Conservation (phyloP, 192 early-diverging fungal genomes). For the Backusella sp. region DNA sequence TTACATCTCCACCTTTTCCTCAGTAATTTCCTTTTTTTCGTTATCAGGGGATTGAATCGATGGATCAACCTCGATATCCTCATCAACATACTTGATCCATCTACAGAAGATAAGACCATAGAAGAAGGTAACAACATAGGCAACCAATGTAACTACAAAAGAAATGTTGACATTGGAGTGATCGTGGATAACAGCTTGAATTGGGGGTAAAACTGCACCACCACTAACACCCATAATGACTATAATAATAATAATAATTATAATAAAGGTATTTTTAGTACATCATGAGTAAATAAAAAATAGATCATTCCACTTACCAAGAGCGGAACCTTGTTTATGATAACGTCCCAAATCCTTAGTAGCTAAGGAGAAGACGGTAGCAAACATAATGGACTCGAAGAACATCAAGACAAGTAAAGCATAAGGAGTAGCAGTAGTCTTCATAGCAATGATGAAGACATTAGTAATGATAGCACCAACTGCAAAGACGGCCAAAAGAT, state of each 20-base stretch:
- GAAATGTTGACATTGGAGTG: slow-evolving; percentile 13
- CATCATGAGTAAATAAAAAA: not conserved
- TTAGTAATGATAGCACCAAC: slow-evolving; percentile 12
- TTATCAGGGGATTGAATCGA: not conserved
- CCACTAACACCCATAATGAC: slow-evolving; percentile 34
- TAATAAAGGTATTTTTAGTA: not conserved
- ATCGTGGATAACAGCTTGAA: slow-evolving; percentile 30
- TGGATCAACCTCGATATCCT: not conserved
- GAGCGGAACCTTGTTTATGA: slow-evolving; percentile 25
- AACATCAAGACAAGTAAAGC: slow-evolving; percentile 31
- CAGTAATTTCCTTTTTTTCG: not conserved
- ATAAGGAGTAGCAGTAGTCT: slow-evolving; percentile 17
- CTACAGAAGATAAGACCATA: slow-evolving; percentile 19
- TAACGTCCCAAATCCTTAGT: slow-evolving; percentile 31
- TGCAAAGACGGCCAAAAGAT: slow-evolving; percentile 23
- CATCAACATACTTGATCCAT: slow-evolving; percentile 23
- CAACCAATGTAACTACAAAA: slow-evolving; percentile 20
- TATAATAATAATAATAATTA: not conserved
- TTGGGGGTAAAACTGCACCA: slow-evolving; percentile 26
- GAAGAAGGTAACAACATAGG: slow-evolving; percentile 20
- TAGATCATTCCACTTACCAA: slow-evolving; percentile 11
- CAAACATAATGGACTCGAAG: slow-evolving; percentile 36
- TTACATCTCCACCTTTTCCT: not conserved
- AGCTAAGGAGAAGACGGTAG: slow-evolving; percentile 32
- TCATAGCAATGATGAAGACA: slow-evolving; percentile 25